These are phyloP conservation scores for Hanseniaspora taiwanica DNA, from an alignment of 805 yeast genomes.

Conservation along the genomic window DNA sequence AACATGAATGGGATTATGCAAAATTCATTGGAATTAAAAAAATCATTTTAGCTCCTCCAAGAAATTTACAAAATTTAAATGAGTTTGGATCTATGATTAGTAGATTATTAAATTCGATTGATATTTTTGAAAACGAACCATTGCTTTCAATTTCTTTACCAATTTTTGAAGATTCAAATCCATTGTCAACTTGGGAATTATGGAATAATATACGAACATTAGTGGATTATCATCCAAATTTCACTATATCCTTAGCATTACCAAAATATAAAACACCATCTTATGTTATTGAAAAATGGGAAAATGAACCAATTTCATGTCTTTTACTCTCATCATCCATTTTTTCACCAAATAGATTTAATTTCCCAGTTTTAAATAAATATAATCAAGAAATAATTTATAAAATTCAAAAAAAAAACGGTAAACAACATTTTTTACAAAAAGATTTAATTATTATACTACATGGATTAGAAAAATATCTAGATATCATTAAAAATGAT, in stretches of 20 bases:
- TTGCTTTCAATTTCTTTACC: slow-evolving; percentile 33
- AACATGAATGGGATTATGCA: slow-evolving; percentile 46
- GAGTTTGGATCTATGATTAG: slow-evolving; percentile 33
- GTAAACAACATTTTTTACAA: slow-evolving; percentile 20
- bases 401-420: slow-evolving; percentile 29
- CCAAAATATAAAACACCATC: slow-evolving; percentile 47
- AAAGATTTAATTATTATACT: slow-evolving; percentile 29
- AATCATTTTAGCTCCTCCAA: slow-evolving; percentile 53
- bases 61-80: slow-evolving; percentile 37
- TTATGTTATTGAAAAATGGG: slow-evolving; percentile 39
- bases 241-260: slow-evolving; percentile 64
- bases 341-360: slow-evolving; percentile 45
- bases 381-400: slow-evolving; percentile 37
- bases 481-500: slow-evolving; percentile 14
- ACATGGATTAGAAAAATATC: slow-evolving; percentile 39
- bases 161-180: slow-evolving; percentile 38
- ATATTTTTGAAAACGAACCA: slow-evolving; percentile 15
- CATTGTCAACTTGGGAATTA: slow-evolving; percentile 56
- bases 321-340: slow-evolving; percentile 41
- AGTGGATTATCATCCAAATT: slow-evolving; percentile 38
- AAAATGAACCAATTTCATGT: slow-evolving; percentile 52
- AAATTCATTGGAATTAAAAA: slow-evolving; percentile 42
- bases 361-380: slow-evolving; percentile 52
- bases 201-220: slow-evolving; percentile 54
- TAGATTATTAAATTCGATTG: slow-evolving; percentile 22